Evolutionary conservation across 768 basidiomycete species (phyloP), one percentile per base, ranked within the genome.

Genomic region (Calocera cornea): DNA sequence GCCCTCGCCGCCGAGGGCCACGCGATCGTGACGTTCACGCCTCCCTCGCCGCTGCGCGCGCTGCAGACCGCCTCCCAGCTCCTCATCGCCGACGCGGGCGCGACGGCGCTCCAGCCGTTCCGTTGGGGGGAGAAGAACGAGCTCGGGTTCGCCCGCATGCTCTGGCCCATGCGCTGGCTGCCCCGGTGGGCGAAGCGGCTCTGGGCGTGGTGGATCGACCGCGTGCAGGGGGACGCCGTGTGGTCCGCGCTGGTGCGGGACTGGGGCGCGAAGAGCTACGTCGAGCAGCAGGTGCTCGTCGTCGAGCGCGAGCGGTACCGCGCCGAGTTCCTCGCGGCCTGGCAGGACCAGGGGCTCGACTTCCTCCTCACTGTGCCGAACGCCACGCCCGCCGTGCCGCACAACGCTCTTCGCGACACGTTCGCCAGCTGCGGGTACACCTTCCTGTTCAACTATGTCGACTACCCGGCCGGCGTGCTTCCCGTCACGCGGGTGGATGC

Each of bases 381-480:
- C 70, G 79, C 84, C n/a, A 76, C 84, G 47, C 85, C 87, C 1
- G 87, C 87, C 0, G 75, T 86, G 24, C 80, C 82, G 49, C 80
- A 85, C 65, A 79, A 81, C 1, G 80, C 80, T 1, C 82, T 80
- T 71, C 80, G 81, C 68, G 81, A 82, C n/a, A 81, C 82, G 17
- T 78, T 84, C 71, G 80, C 83, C 75, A 83, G 84, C 49, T 83
- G 83, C 8, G 83, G 82, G 7, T 87, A 87, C 72, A 84, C 86
- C 0, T 83, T 85, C 71, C 71, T 89, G 34, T 90, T 86, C 76
- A 89, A 86, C 68, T 70, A 81, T 83, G 75, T 86, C 29, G 85
- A 87, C 71, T 83, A 81, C 68, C 74, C 80, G 27, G 84, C 84
- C 1, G 84, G 85, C n/a, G 81, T 85, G 3, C 75, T 87, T 44